Evolutionary conservation across 192 early-diverging fungal genomes (phyloP).

Genomic region (Helicostylum pulchrum): DNA sequence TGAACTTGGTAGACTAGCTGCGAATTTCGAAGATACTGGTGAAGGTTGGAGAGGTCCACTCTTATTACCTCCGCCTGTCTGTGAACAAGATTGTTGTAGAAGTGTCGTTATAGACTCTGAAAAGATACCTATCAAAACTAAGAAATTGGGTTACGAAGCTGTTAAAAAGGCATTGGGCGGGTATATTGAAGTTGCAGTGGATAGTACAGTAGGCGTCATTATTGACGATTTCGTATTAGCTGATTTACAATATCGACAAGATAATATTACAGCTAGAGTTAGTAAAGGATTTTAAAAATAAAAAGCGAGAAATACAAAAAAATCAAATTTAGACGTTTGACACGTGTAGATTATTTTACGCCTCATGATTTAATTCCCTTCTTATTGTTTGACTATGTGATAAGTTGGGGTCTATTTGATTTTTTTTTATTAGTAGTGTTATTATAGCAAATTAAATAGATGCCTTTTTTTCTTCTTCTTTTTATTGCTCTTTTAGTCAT

Average conservation of each 20-base stretch:
- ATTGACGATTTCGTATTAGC: constrained; percentile 40
- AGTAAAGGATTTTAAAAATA: constrained; percentile 38
- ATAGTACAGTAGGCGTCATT: constrained; percentile 40
- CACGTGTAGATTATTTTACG: neutral
- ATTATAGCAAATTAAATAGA: too few species aligned
- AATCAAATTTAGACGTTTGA: neutral
- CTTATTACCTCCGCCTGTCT: constrained; percentile 18
- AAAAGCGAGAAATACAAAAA: neutral
- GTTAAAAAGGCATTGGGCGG: constrained; percentile 46
- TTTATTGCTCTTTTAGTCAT: too few species aligned
- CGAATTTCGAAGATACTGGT: constrained; percentile 25
- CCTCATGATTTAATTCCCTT: constrained; percentile 8
- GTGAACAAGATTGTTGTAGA: neutral
- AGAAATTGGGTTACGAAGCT: constrained; percentile 40
- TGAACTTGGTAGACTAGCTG: constrained; percentile 24
- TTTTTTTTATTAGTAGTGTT: too few species aligned
- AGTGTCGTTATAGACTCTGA: constrained; percentile 16
- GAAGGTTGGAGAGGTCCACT: constrained; percentile 31
- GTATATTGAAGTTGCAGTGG: constrained; percentile 40
- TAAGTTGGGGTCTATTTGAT: too few species aligned
- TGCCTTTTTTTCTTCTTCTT: too few species aligned
- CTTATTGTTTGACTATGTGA: neutral
- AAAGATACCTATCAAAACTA: constrained; percentile 28
- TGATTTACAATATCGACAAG: constrained; percentile 37
- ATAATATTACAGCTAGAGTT: constrained; percentile 42